phyloP scores from a whole-genome alignment of 345 rosid genomes.

The Microthlaspi erraticum region DNA sequence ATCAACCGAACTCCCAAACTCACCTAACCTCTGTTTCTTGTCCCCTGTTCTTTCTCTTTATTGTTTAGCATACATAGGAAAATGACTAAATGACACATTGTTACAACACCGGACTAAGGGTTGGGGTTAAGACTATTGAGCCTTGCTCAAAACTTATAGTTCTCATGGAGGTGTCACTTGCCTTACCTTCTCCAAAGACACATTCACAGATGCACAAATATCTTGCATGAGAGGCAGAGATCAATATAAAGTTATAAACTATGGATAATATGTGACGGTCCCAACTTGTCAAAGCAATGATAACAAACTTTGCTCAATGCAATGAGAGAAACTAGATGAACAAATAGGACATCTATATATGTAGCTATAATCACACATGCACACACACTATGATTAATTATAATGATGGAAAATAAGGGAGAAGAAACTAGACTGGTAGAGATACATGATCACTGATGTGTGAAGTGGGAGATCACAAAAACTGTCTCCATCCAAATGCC shows the following conservation, averaged over 20 bases:
- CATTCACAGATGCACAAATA: background rate
- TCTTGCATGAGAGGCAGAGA: background rate
- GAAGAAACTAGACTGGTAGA: background rate
- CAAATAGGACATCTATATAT: conserved; percentile 28
- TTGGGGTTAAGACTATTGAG: background rate
- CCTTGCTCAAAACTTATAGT: background rate
- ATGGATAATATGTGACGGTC: background rate
- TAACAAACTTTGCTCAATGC: conserved; percentile 7
- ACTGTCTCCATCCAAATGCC: conserved; percentile 44
- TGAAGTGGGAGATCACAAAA: conserved; percentile 47
- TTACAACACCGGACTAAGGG: too few species aligned
- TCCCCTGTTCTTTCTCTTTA: background rate
- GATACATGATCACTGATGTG: conserved; percentile 6
- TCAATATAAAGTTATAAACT: conserved; percentile 10
- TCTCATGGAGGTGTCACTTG: too few species aligned
- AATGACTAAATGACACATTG: background rate
- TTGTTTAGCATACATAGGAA: background rate
- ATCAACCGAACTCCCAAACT: background rate
- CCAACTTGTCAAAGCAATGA: background rate
- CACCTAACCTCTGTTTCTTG: conserved; percentile 5
- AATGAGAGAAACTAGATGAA: background rate
- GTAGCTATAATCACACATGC: background rate
- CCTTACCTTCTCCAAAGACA: conserved; percentile 5
- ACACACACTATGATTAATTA: conserved; percentile 4
- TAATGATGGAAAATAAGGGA: background rate